Percentiles rank a stretch among this genome's conserved stretches.
Evolutionary conservation across 2,329 filamentous ascomycete species (phyloP).

Genomic region (Colletotrichum tropicale): DNA sequence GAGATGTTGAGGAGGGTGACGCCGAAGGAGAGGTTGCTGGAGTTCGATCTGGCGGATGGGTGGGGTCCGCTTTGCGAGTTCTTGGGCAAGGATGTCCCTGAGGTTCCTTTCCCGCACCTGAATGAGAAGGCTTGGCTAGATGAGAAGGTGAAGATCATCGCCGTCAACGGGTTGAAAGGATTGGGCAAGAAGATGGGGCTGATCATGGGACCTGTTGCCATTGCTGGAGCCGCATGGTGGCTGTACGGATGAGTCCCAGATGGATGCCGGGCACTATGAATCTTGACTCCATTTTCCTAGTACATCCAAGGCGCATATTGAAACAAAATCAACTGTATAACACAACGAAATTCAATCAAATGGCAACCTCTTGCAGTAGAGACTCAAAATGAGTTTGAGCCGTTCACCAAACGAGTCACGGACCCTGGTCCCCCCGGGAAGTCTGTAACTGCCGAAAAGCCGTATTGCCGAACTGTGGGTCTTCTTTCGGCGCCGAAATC

Average conservation of each 20-base stretch:
- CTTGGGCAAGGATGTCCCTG: conserved; percentile 14
- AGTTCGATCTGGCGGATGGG: conserved; percentile 19
- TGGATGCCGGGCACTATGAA: not conserved
- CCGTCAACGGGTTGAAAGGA: not conserved
- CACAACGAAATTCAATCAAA: not conserved
- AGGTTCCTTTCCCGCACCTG: conserved; percentile 3
- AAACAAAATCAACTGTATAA: not conserved
- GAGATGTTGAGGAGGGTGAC: not conserved
- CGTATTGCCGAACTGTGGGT: not conserved
- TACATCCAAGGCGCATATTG: fast-evolving
- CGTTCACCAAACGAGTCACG: not conserved
- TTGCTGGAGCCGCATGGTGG: not conserved
- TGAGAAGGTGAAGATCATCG: not conserved
- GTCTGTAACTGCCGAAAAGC: not conserved
- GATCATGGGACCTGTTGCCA: not conserved
- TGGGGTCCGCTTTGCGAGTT: conserved; percentile 24
- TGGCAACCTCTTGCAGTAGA: not conserved
- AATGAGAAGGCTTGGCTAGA: conserved; percentile 5
- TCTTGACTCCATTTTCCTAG: not conserved
- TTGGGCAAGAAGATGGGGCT: not conserved
- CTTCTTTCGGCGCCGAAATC: not conserved
- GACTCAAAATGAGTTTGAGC: not conserved
- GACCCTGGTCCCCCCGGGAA: not conserved
- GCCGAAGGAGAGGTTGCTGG: conserved; percentile 20
- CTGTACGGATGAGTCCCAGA: not conserved